Base-by-base conservation (phyloP, 1,284 basidiomycete species). In the Microbotryum scabiosae region DNA sequence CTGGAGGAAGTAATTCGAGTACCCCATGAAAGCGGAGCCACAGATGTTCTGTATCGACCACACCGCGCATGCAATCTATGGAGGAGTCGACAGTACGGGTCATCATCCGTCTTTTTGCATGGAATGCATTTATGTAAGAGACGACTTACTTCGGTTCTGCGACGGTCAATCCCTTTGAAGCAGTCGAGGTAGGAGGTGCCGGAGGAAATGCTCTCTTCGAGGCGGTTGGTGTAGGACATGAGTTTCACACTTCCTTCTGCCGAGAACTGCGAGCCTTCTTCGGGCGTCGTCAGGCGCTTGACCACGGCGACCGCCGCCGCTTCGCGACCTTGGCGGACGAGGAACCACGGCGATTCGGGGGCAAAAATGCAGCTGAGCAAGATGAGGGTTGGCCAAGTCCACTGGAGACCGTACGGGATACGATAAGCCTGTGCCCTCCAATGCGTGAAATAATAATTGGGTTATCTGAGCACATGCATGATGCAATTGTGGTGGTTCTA, bases 231-330 rank as follows among this genome's bases (percentile, higher is more conserved):
- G 68, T 78, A 74, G 21, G 74, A 70, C 69, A 77, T 75, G 65
- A 51, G 16, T 5, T 54, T 53, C 18, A 44, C 47, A 28, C 45
- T 47, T 23, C 52, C 52, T n/a, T 76, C 76, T 23, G 36, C 12
- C 14, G 74, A 73, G 63, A 76, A 71, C 1, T 61, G 76, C 74
- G 48, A 73, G 70, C 32, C 75, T 67, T 51, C 76, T 70, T 41
- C 70, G 12, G 67, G 66, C 58, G 69, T 67, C 3, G 75, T 74
- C 23, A 81, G 71, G 18, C 78, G 72, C 21, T 66, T 62, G 16
- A 80, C 67, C 7, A 25, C 20, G 16, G 72, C 66, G 62, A 75
- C 75, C 28, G 79, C 80, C 5, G 80, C 79, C 43, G 77, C 79
- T 60, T 73, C 61, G 7, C 78, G 71, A 45, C 75, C 76, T 54